Percentiles rank a stretch among this genome's conserved stretches.
phyloP scores from a whole-genome alignment of 1,139 yeast genomes.

The Tardiomyces digboiensis region DNA sequence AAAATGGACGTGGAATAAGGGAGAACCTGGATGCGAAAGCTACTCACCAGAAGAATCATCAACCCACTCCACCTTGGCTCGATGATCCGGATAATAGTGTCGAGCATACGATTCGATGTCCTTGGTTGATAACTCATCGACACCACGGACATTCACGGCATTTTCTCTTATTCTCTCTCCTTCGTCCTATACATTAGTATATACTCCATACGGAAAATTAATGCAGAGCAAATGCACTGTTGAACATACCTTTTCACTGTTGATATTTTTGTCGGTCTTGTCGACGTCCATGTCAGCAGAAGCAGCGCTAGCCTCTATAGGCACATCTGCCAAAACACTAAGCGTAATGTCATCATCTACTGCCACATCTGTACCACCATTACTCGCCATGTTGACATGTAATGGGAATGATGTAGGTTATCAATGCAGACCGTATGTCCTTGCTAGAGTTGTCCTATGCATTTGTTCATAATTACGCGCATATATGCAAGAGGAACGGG shows the following conservation, averaged over 20 bases:
- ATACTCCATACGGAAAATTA: neutral
- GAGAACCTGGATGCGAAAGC: no score
- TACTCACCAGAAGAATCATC: conserved; percentile 52
- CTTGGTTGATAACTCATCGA: conserved; percentile 55
- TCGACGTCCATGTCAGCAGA: neutral
- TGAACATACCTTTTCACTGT: no score
- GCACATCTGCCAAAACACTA: neutral
- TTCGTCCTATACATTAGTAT: neutral
- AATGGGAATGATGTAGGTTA: no score
- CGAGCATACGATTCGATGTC: conserved; percentile 52
- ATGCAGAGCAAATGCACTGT: no score
- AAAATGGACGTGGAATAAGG: no score
- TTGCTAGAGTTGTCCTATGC: neutral
- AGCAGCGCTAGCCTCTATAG: neutral
- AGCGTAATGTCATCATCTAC: neutral
- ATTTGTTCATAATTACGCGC: neutral
- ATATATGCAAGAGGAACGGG: no score
- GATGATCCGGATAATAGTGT: conserved; percentile 34
- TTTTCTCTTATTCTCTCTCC: conserved; percentile 23
- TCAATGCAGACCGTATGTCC: no score
- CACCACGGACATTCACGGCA: conserved; percentile 50
- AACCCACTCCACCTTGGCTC: conserved; percentile 57
- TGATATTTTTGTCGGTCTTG: no score
- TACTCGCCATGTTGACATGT: no score
- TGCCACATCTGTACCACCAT: no score